Evolutionary conservation across 2,329 filamentous ascomycete species (phyloP), one percentile per base, ranked within the genome.

Genomic region (Phialophora tarda): DNA sequence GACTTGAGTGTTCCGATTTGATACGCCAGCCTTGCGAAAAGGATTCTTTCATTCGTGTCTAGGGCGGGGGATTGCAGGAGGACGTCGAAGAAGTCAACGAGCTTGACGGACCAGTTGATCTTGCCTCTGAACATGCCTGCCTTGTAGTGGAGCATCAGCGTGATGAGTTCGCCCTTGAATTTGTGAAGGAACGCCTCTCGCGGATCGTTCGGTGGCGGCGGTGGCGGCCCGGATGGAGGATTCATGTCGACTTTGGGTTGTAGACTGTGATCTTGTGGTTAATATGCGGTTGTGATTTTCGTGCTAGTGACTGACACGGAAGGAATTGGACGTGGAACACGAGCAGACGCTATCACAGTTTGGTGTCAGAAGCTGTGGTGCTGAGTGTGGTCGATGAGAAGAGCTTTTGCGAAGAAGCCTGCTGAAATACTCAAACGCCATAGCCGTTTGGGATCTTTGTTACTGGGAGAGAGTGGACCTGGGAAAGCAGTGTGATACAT

Each of bases 51-150:
- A 17, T 17, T 28, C 24, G 14, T 51, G 23, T 51, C 24, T 4
- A 51, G 8, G 10, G 21, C 48, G 4, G 48, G 48, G 3, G 48
- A 51, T 51, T 23, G 21, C n/a, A 51, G 48, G 5, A 26, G 21
- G 48, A 51, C 24, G 21, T 51, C 48, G 48, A 51, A 51, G 12
- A 51, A 12, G 21, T 51, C 48, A 11, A 51, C 48, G 11, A 51
- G 24, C 48, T 51, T 51, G 48, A 17, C 48, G 0, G 21, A 24
- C 48, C 48, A 51, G 24, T 23, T 51, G 48, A 51, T 51, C 14
- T 28, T 24, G 48, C 24, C 48, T 51, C 48, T 51, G 48, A 51
- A 51, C 48, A 51, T 24, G 23, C 48, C 48, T 8, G 48, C 48
- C 21, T 51, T 51, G 48, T 24, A 51, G 48, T 24, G 21, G 7